Percentiles rank a stretch among this genome's conserved stretches.
These are phyloP conservation scores for Colletotrichum kahawae DNA, from an alignment of 2,329 filamentous ascomycete genomes.

Conservation along the genomic window DNA sequence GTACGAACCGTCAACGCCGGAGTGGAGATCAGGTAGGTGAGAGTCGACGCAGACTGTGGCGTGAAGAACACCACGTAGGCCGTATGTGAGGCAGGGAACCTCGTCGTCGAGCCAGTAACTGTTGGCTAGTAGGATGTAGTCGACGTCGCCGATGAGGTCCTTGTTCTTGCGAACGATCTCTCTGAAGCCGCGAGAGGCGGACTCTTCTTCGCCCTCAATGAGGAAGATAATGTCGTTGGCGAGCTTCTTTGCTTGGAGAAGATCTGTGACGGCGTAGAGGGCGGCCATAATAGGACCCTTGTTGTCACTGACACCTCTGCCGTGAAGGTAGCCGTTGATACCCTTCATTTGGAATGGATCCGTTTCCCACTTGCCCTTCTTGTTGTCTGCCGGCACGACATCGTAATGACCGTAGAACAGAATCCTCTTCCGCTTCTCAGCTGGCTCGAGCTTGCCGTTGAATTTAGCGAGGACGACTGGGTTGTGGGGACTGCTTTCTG, in stretches of 20 bases:
- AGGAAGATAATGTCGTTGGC: conserved; percentile 91
- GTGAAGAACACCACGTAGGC: conserved; percentile 90
- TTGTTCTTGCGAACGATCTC: conserved; percentile 83
- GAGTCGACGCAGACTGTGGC: conserved; percentile 90
- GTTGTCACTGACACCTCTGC: conserved; percentile 95
- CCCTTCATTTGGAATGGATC: conserved; percentile 92
- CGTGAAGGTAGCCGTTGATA: conserved; percentile 91
- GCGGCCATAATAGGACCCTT: conserved; percentile 96
- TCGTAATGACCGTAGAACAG: conserved; percentile 99
- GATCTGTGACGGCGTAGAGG: conserved; percentile 88
- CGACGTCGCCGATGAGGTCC: conserved; percentile 83
- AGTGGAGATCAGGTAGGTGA: conserved; percentile 86
- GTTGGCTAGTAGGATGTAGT: conserved; percentile 95
- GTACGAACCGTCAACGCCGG: conserved; percentile 93
- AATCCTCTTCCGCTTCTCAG: conserved; percentile 78
- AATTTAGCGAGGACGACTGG: conserved; percentile 95
- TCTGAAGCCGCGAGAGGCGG: conserved; percentile 88
- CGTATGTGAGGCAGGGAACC: conserved; percentile 94
- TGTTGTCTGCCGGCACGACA: conserved; percentile 87
- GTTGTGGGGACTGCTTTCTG: conserved; percentile 74
- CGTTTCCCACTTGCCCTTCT: conserved; percentile 80
- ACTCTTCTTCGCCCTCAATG: conserved; percentile 97
- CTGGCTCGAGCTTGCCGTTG: conserved; percentile 71
- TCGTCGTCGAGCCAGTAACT: conserved; percentile 99
- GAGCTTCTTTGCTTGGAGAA: conserved; percentile 82